phyloP scores from a whole-genome alignment of 345 rosid genomes.

The Heritiera fomes region DNA sequence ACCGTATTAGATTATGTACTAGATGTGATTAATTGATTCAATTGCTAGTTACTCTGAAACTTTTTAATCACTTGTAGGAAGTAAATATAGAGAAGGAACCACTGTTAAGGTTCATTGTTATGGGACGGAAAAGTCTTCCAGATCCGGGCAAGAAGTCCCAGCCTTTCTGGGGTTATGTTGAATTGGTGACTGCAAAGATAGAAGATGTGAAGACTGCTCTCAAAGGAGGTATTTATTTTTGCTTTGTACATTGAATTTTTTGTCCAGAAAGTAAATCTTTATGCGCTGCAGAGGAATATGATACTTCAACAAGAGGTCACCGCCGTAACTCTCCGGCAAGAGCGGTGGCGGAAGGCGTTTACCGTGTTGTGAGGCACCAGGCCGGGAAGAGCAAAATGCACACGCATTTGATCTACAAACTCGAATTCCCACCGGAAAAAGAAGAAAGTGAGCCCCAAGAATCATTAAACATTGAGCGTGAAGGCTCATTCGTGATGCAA shows the following conservation, averaged over 20 bases:
- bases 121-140: conserved; percentile 73
- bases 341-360: conserved; percentile 74
- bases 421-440: conserved; percentile 51
- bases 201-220: conserved; percentile 59
- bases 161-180: conserved; percentile 80
- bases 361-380: conserved; percentile 65
- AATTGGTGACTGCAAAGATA: conserved; percentile 59
- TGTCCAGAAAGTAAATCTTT: not conserved
- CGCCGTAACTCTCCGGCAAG: conserved; percentile 50
- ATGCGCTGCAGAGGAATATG: conserved; percentile 56
- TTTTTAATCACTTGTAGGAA: conserved; percentile 30
- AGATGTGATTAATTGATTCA: not conserved
- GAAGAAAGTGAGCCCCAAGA: conserved; percentile 58
- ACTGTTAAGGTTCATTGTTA: conserved; percentile 58
- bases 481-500: conserved; percentile 71
- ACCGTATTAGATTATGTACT: no score
- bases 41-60: not conserved
- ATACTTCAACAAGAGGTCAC: conserved; percentile 61
- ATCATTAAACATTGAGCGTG: conserved; percentile 58
- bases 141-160: conserved; percentile 57
- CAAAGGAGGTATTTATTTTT: conserved; percentile 44
- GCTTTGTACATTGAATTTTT: not conserved
- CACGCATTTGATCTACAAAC: conserved; percentile 75
- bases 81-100: conserved; percentile 61
- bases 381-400: conserved; percentile 43